Evolutionary conservation across 768 basidiomycete species (phyloP).

Genomic region (Rubroboletus satanas): DNA sequence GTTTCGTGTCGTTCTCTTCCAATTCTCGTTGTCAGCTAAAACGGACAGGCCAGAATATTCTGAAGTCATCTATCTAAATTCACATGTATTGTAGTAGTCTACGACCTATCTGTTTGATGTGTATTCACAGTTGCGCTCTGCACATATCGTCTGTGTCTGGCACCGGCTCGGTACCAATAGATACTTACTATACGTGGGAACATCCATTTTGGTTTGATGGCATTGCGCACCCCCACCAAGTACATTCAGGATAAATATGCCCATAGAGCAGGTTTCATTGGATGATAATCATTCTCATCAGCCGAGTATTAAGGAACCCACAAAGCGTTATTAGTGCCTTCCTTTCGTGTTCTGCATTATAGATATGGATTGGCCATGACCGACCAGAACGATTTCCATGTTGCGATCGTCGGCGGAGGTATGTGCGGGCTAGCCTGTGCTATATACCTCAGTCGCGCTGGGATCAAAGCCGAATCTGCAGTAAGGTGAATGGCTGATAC

Average conservation of each 20-base stretch:
- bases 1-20: too few species aligned
- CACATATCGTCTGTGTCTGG: too few species aligned
- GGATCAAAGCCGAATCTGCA: conserved; percentile 48
- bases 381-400: conserved; percentile 38
- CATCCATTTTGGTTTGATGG: too few species aligned
- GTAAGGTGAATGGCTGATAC: conserved; percentile 23
- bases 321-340: background rate
- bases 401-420: conserved; percentile 56
- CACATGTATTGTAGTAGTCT: too few species aligned
- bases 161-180: too few species aligned
- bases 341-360: background rate
- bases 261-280: background rate
- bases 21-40: too few species aligned
- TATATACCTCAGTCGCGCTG: conserved; percentile 38
- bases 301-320: background rate
- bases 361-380: background rate
- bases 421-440: conserved; percentile 52
- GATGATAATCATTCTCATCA: background rate
- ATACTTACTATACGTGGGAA: too few species aligned
- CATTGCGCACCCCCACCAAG: background rate
- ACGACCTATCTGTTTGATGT: too few species aligned
- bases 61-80: too few species aligned
- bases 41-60: too few species aligned
- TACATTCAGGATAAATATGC: background rate
- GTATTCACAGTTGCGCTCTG: too few species aligned